Base-by-base conservation (phyloP, 345 rosid genomes). In the Euphorbia lathyris region DNA sequence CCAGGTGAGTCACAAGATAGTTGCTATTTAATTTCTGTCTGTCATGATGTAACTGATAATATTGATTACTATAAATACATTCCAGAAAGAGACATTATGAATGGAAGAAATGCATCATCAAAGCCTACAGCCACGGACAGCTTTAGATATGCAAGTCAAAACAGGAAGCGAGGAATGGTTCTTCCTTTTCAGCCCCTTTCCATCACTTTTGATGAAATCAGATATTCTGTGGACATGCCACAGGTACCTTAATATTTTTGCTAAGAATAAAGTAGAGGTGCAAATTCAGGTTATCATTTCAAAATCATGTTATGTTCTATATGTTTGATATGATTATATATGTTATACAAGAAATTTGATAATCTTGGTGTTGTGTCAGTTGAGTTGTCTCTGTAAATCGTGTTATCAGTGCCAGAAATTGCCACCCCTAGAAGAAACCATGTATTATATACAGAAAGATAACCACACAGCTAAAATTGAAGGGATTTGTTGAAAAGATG, bases 131-230 rank as follows among this genome's bases (percentile, higher is more conserved):
- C 88, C 12, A 68, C 77, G 2, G 78, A 69, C 36, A 76, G 78
- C 78, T 52, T 83, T 30, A 72, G 63, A 38, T 79, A 72, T 43
- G 74, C 72, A 1, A 68, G 32, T 58, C 75, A 65, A 34, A 79
- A 67, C 50, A 71, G 74, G 63, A 84, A 75, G 76, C 76, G 81
- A 3, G 94, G 91, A 70, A 85, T 86, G 91, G 67, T 86, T 68
- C 94, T 88, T 63, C 94, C 91, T 38, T 88, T 88, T 67, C 83
- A 82, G 57, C 85, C 91, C 9, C 86, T 80, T 47, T 86, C 86
- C 3, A 79, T 88, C 6, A 75, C 82, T 55, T 88, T 88, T 20
- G 85, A 83, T 55, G 86, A 88, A 3, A 81, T 88, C 76, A 79
- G 77, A 82, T 86, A 86, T 58, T 77, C 91, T 7, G 74, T 88